Evolutionary conservation across 179 eudicot species (phyloP).

Genomic region (Spinacia oleracea): DNA sequence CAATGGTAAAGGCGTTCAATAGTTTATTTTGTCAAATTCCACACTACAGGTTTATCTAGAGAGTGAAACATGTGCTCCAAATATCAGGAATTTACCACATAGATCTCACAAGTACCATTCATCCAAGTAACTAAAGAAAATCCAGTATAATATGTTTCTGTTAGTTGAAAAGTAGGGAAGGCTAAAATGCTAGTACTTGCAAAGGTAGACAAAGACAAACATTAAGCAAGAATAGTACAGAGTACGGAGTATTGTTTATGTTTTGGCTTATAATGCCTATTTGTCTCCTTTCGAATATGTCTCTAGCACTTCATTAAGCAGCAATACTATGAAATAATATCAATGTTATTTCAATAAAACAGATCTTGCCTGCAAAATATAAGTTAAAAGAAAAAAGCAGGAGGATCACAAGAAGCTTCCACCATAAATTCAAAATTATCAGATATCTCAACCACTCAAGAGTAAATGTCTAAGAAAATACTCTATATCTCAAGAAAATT

Average conservation of each 20-base stretch:
- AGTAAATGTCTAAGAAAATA: background rate
- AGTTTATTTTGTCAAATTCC: background rate
- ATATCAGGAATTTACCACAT: too few relatives aligned
- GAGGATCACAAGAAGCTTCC: slow-evolving; percentile 19
- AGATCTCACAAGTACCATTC: too few relatives aligned
- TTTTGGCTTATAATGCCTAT: background rate
- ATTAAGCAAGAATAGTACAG: background rate
- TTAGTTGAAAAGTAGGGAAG: background rate
- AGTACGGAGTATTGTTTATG: too few relatives aligned
- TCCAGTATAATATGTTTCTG: background rate
- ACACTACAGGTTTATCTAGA: background rate
- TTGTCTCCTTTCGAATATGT: background rate
- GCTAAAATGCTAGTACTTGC: background rate
- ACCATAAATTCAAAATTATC: background rate
- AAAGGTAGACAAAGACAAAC: background rate
- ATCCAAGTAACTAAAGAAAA: too few relatives aligned
- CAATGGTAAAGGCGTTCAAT: background rate
- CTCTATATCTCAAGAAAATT: slow-evolving; percentile 13
- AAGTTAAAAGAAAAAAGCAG: background rate
- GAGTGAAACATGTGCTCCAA: background rate
- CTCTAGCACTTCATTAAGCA: background rate
- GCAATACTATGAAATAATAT: background rate
- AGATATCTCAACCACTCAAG: slow-evolving; percentile 1
- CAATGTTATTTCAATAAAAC: background rate
- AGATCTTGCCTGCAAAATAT: too few relatives aligned